Percentiles rank a stretch among this genome's conserved stretches.
phyloP scores from a whole-genome alignment of 2,329 filamentous ascomycete species.

The Gaeumannomyces tritici region DNA sequence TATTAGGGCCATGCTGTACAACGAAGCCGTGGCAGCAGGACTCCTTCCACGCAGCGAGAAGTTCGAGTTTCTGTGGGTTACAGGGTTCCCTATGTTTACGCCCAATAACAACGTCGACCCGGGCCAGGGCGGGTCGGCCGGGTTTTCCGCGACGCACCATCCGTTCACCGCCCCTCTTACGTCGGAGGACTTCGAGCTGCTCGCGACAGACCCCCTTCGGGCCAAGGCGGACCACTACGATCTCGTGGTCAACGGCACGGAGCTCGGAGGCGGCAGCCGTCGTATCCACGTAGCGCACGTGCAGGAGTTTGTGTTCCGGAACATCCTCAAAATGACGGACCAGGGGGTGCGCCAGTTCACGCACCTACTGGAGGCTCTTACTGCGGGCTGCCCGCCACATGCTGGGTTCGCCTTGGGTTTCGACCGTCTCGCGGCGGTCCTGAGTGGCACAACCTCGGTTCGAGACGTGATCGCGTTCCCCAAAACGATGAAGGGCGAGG shows the following conservation, averaged over 20 bases:
- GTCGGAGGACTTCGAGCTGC: slow-evolving; percentile 60
- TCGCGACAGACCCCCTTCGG: slow-evolving; percentile 60
- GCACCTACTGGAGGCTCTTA: slow-evolving; percentile 74
- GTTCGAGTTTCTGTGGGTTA: slow-evolving; percentile 75
- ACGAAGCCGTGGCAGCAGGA: slow-evolving; percentile 53
- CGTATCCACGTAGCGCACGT: slow-evolving; percentile 80
- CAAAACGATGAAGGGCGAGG: slow-evolving; percentile 84
- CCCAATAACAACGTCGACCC: slow-evolving; percentile 56
- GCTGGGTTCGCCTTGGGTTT: slow-evolving; percentile 90
- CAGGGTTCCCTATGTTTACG: slow-evolving; percentile 87
- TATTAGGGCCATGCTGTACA: slow-evolving; percentile 61
- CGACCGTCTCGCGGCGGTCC: slow-evolving; percentile 72
- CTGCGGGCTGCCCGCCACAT: slow-evolving; percentile 85
- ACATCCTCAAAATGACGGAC: slow-evolving; percentile 70
- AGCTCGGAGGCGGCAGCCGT: slow-evolving; percentile 85
- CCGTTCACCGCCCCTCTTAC: slow-evolving; percentile 86
- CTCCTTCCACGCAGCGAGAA: slow-evolving; percentile 37
- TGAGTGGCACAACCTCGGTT: slow-evolving; percentile 69
- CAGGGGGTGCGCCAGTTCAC: slow-evolving; percentile 69
- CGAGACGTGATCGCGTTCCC: slow-evolving; percentile 95
- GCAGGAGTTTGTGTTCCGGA: slow-evolving; percentile 75
- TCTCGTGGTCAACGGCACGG: slow-evolving; percentile 88
- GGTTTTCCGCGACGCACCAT: slow-evolving; percentile 83
- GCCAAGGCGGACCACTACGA: slow-evolving; percentile 88
- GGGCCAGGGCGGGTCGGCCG: slow-evolving; percentile 72